Evolutionary conservation across 176 grass and related monocot species (phyloP).

Genomic region (Phyllostachys edulis): DNA sequence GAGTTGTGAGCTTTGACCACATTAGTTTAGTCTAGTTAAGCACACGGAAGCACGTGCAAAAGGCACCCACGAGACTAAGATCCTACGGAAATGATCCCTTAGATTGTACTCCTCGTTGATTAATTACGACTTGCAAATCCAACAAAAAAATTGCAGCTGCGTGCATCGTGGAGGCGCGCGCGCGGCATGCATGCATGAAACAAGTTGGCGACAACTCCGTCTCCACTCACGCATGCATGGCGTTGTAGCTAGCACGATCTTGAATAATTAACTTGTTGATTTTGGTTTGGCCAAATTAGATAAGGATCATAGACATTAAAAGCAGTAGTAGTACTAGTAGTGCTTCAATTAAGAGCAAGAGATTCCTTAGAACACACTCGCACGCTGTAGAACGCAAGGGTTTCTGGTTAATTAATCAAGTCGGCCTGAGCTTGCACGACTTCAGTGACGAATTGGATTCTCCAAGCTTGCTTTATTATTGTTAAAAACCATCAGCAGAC

Average conservation of each 20-base stretch:
- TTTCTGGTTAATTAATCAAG: background rate
- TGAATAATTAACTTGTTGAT: background rate
- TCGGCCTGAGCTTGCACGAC: background rate
- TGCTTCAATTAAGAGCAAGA: background rate
- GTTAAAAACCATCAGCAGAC: background rate
- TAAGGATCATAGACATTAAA: background rate
- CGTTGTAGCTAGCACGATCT: background rate
- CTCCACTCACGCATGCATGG: background rate
- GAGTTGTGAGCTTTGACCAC: slow-evolving; percentile 23
- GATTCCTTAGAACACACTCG: slow-evolving; percentile 27
- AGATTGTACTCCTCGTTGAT: background rate
- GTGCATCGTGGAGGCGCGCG: background rate
- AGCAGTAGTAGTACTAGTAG: too few relatives aligned
- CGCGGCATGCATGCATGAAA: background rate
- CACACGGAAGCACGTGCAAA: background rate
- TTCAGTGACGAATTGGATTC: background rate
- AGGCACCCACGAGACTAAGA: slow-evolving; percentile 9
- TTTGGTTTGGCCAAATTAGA: slow-evolving; percentile 2
- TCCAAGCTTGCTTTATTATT: background rate
- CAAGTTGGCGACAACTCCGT: slow-evolving; percentile 31
- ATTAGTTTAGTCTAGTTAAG: background rate
- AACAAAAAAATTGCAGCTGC: background rate
- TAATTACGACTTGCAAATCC: background rate
- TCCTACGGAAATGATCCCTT: slow-evolving; percentile 29
- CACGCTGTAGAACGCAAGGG: slow-evolving; percentile 13